phyloP scores from a whole-genome alignment of 2,329 filamentous ascomycete species.

The Penicillium digitatum region DNA sequence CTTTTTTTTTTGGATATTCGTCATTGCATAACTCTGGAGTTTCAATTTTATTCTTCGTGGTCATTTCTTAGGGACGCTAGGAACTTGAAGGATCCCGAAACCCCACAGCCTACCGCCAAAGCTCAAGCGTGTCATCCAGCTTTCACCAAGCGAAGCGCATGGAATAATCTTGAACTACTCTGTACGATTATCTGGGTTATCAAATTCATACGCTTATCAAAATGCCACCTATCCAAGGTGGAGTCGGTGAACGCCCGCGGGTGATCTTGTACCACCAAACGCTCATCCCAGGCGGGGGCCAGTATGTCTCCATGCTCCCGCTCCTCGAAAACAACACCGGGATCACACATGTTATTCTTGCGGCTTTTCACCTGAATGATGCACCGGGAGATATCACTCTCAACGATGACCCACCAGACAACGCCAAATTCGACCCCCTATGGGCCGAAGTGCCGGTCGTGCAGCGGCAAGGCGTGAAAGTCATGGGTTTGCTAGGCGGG shows the following conservation, averaged over 20 bases:
- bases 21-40: neutral
- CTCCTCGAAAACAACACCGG: constrained; percentile 57
- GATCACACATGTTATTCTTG: constrained; percentile 78
- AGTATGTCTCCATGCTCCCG: constrained; percentile 60
- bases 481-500: constrained; percentile 83
- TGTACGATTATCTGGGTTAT: neutral
- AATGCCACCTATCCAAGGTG: constrained; percentile 40
- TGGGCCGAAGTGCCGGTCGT: constrained; percentile 74
- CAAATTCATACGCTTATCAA: neutral
- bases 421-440: constrained; percentile 64
- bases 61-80: neutral
- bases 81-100: neutral
- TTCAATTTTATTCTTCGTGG: neutral
- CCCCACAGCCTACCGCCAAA: constrained; percentile 1
- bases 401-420: constrained; percentile 71
- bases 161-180: neutral
- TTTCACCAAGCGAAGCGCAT: neutral
- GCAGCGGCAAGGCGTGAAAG: constrained; percentile 69
- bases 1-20: neutral
- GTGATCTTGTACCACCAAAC: constrained; percentile 61
- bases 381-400: constrained; percentile 65
- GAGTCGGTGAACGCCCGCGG: constrained; percentile 29
- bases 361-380: constrained; percentile 77
- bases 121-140: neutral
- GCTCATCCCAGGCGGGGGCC: constrained; percentile 52